Base-by-base conservation (phyloP, 2,329 filamentous ascomycete genomes). In the Fusarium siculi region DNA sequence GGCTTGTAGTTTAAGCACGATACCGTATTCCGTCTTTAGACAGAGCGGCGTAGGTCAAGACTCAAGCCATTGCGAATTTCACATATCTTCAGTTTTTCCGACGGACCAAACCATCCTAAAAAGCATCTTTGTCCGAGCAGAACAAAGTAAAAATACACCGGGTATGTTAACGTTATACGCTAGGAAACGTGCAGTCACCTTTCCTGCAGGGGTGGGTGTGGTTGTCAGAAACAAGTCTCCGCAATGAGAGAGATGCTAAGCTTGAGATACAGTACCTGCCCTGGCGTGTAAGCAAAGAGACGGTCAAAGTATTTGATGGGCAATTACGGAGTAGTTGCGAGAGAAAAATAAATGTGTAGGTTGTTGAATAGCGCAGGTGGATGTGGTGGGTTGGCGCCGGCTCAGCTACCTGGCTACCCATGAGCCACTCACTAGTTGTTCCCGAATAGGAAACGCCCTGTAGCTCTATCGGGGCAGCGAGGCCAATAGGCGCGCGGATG, bases 401-500 rank as follows among this genome's bases (percentile, higher is more conserved):
- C 74, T 77, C 74, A 77, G 75, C 76, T 77, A 73, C 50, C 65
- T 73, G 76, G 70, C 72, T 75, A 70, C 44, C 65, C 66, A 66
- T 63, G 63, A 76, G 70, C 74, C 76, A 72, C 68, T 52, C 76
- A 78, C 76, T 78, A 78, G 76, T 73, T 46, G 59, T 37, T 50
- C 74, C 74, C 44, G 46, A 75, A 74, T 32, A 52, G 76, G 76
- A 50, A 78, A 76, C 60, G 74, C 62, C 36, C 52, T 63, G 61
- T 67, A 68, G 59, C 53, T 65, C 47, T 64, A 52, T 46, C 74
- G 63, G 74, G 28, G 49, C 65, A 62, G 70, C 60, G 67, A 69
- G 74, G 66, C 76, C 76, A 78, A 78, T 78, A 78, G 76, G 61
- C 76, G 76, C 74, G 73, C 76, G 76, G 71, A 75, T 78, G 60